Evolutionary conservation across 345 rosid species (phyloP).

Genomic region (Linum lewisii): DNA sequence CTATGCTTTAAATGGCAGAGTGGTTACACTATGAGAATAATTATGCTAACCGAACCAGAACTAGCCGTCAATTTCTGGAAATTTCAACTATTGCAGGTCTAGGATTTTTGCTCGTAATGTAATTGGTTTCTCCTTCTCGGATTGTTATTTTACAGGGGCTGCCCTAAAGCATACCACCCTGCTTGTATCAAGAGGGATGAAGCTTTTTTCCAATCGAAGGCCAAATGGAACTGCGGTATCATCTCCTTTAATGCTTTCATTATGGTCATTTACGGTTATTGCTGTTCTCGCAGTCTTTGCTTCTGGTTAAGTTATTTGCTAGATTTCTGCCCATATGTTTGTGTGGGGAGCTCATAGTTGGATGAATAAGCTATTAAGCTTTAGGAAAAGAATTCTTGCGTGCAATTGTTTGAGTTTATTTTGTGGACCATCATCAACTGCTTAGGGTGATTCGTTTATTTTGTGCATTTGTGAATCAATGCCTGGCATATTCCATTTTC

Average conservation of each 20-base stretch:
- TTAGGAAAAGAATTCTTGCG: background rate
- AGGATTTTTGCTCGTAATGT: background rate
- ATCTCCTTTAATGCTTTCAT: background rate
- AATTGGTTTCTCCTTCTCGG: no score
- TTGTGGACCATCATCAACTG: no score
- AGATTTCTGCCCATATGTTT: background rate
- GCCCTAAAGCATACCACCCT: constrained; percentile 98
- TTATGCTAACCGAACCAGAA: no score
- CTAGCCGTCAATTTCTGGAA: no score
- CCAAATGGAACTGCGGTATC: constrained; percentile 94
- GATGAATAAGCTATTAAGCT: background rate
- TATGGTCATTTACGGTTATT: constrained; percentile 7
- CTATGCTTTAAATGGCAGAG: no score
- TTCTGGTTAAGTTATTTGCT: background rate
- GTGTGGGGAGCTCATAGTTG: background rate
- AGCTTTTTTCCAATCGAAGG: constrained; percentile 68
- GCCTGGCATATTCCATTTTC: background rate
- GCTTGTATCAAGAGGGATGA: constrained; percentile 89
- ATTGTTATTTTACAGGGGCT: constrained; percentile 43
- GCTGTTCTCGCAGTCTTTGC: constrained; percentile 2
- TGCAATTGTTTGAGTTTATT: background rate
- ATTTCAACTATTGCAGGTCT: background rate
- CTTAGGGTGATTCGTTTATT: no score
- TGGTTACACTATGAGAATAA: no score
- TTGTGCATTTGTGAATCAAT: background rate